Evolutionary conservation across 2,329 filamentous ascomycete genomes (phyloP), one percentile per base, ranked within the genome.

Genomic region (Pseudogymnoascus sp.): DNA sequence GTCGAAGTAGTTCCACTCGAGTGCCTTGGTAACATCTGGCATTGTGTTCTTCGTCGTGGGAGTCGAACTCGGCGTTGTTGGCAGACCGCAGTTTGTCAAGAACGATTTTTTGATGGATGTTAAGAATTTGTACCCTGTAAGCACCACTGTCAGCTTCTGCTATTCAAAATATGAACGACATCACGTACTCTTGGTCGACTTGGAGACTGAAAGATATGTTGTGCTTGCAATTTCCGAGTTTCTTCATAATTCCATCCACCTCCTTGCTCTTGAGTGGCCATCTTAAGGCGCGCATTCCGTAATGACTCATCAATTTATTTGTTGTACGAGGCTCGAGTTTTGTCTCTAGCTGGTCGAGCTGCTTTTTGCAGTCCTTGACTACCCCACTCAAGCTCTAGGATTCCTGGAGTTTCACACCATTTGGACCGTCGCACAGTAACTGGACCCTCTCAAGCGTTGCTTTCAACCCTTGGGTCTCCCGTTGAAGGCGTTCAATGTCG

Each of bases 221-320:
- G 23, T 70, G 61, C 41, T 70, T 71, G 54, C 70, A 73, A 41
- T 66, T 66, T 61, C 69, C 63, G 31, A 79, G 68, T 10, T 68
- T 70, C 43, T 68, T 57, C 21, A 75, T 65, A n/a, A 69, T 75
- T 1, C 31, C 28, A 54, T 67, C 71, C 48, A 77, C 70, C 57
- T 78, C 70, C 45, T 74, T 72, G 45, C 71, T 76, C 28, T 71
- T 68, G 48, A 78, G 74, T 3, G 75, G 76, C 77, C 75, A 79
- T 68, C 74, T 78, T 13, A 78, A 68, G 51, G 74, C 71, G 64
- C 73, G 72, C 10, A 75, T 25, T 31, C 75, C 71, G 57, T 73
- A 61, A n/a, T 68, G 68, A 28, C 67, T 71, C 72, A 77, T 77
- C 0, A 65, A 54, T 62, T 73, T 75, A 7, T 71, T 66, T 5